These are phyloP conservation scores for Saturnispora ahearnii DNA, from an alignment of 805 yeast species.

Conservation along the genomic window DNA sequence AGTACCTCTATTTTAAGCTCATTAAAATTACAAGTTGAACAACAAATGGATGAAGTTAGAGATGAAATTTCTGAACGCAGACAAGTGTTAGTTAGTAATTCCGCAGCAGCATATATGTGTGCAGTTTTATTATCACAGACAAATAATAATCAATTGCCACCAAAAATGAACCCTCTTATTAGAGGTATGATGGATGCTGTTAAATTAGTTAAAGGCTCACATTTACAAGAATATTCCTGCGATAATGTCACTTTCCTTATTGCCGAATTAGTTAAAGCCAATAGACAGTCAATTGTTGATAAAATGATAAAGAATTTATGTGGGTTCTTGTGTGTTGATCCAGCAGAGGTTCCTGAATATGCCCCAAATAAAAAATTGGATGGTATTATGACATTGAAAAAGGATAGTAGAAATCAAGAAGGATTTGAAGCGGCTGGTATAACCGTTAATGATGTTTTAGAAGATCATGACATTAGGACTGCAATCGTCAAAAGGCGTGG, in stretches of 20 bases:
- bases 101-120: slow-evolving; percentile 53
- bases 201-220: slow-evolving; percentile 58
- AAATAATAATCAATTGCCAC: slow-evolving; percentile 60
- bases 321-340: slow-evolving; percentile 90
- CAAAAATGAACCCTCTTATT: slow-evolving; percentile 80
- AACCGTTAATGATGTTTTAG: slow-evolving; percentile 25
- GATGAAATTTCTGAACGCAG: slow-evolving; percentile 41
- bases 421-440: slow-evolving; percentile 44
- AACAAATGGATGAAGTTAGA: slow-evolving; percentile 63
- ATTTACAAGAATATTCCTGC: slow-evolving; percentile 68
- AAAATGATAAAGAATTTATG: slow-evolving; percentile 86
- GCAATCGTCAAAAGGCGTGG: slow-evolving; percentile 83
- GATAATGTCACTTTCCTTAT: slow-evolving; percentile 57
- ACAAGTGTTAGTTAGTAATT: slow-evolving; percentile 57
- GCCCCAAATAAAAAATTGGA: slow-evolving; percentile 49
- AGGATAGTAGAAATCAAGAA: slow-evolving; percentile 63
- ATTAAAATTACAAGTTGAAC: slow-evolving; percentile 56
- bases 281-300: slow-evolving; percentile 70
- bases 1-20: slow-evolving; percentile 70
- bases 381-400: slow-evolving; percentile 61
- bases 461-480: slow-evolving; percentile 53
- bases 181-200: slow-evolving; percentile 88
- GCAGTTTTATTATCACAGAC: slow-evolving; percentile 26
- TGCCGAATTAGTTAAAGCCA: slow-evolving; percentile 42
- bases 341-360: slow-evolving; percentile 92